These are phyloP conservation scores for Lecanicillium sp. DNA, from an alignment of 2,329 filamentous ascomycete genomes.

Conservation along the genomic window DNA sequence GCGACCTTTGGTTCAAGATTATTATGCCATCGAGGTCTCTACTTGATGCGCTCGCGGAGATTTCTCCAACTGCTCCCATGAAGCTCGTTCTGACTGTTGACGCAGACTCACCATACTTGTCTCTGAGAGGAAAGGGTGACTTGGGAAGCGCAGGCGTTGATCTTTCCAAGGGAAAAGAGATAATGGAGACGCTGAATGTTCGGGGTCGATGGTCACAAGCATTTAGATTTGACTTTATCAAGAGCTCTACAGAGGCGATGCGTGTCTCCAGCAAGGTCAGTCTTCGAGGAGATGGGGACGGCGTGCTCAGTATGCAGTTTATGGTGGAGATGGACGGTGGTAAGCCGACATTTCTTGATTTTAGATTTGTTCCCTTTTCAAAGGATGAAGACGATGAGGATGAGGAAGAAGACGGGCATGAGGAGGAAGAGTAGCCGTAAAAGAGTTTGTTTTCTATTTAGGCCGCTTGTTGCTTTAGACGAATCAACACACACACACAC, in stretches of 20 bases:
- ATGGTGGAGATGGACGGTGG: conserved; percentile 81
- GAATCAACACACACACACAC: too few species aligned
- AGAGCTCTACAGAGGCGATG: conserved; percentile 87
- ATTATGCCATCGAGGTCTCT: conserved; percentile 79
- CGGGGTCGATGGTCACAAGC: conserved; percentile 52
- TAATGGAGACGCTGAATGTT: conserved; percentile 70
- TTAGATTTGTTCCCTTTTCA: conserved; percentile 68
- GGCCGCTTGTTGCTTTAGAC: too few species aligned
- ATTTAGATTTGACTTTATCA: conserved; percentile 83
- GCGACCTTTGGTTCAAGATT: conserved; percentile 77
- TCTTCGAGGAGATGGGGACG: conserved; percentile 77
- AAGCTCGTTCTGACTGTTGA: conserved; percentile 61
- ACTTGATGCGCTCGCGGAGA: conserved; percentile 63
- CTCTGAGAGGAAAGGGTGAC: conserved; percentile 55
- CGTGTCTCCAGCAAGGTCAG: conserved; percentile 86
- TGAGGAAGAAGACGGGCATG: conserved; percentile 22
- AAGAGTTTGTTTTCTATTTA: too few species aligned
- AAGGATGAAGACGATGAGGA: conserved; percentile 48
- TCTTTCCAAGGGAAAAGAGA: conserved; percentile 53
- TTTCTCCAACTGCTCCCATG: conserved; percentile 61
- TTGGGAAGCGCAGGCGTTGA: conserved; percentile 57
- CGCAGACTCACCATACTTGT: conserved; percentile 60
- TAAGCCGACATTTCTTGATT: conserved; percentile 68
- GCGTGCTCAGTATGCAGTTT: conserved; percentile 89
- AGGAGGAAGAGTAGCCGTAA: too few species aligned